Percentiles rank a stretch among this genome's conserved stretches.
phyloP scores from a whole-genome alignment of 768 basidiomycete species.

The Serendipita indica region DNA sequence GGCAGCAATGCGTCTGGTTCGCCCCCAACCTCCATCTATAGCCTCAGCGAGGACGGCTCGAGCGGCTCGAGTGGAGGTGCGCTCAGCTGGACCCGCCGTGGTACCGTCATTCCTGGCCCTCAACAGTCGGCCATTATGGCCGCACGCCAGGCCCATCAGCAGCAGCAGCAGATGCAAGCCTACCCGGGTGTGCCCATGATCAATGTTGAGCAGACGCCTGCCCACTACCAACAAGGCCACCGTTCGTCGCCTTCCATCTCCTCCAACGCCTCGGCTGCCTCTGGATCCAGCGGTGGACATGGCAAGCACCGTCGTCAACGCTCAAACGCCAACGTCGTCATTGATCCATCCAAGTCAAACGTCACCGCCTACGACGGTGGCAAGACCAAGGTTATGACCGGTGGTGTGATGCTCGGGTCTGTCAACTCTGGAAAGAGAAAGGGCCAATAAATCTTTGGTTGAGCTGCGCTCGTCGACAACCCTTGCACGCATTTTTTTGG shows the following conservation, averaged over 20 bases:
- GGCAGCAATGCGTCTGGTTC: neutral
- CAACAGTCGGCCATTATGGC: neutral
- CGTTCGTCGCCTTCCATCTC: neutral
- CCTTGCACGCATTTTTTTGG: neutral
- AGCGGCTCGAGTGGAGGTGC: neutral
- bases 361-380: constrained; percentile 5
- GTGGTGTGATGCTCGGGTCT: constrained; percentile 2
- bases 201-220: neutral
- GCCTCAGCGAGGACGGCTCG: constrained; percentile 3
- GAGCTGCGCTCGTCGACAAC: neutral
- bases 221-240: neutral
- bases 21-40: neutral
- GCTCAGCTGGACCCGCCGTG: neutral
- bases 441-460: neutral
- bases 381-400: constrained; percentile 7
- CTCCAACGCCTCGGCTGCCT: neutral
- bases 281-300: neutral
- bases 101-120: constrained; percentile 1
- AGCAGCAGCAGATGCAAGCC: neutral
- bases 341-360: constrained; percentile 1
- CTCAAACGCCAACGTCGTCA: neutral
- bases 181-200: no score
- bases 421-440: constrained; percentile 8
- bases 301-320: constrained; percentile 7
- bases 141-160: neutral